Base-by-base conservation (phyloP, 495 filamentous ascomycete genomes). In the Achaetomiella virescens region DNA sequence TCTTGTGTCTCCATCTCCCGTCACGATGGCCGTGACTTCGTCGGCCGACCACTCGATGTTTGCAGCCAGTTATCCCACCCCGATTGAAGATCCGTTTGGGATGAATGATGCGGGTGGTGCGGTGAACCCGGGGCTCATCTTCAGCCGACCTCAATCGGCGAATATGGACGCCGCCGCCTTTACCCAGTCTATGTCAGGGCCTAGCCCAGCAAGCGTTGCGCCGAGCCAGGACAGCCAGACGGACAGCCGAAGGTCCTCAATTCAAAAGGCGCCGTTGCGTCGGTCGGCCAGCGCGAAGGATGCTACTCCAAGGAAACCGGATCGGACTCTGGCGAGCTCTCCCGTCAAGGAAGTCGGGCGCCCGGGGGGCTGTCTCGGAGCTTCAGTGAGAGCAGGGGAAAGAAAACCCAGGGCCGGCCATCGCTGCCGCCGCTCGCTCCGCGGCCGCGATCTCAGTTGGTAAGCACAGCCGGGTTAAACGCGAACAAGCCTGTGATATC, bases 351-450 rank as follows among this genome's bases (percentile, higher is more conserved):
- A 71, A 15, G 58, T 71, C 2, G 67, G 71, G 24, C 78, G 81
- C 10, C 81, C 82, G 7, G 76, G 75, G 27, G 27, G 0, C 61
- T 88, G 37, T 79, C 80, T 21, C 80, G 84, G 35, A 89, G 86
- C 62, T 62, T 81, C 17, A 87, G 79, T 58, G 80, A 82, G 56
- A 76, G 62, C 37, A 59, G 72, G 35, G 70, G 66, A 4, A 71
- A 72, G 61, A 75, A 72, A 44, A 51, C 61, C 11, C 40, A 44
- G 4, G 60, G 64, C 17, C 67, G 70, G 48, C 50, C 63, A 9
- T 40, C 67, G 6, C 54, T 77, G 31, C 67, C 72, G 7, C 66
- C 65, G 15, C 63, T 77, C 5, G 72, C 59, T 6, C 66, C 66
- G 6, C 63, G 66, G n/a, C 59, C 62, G 38, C 62, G 59, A 35